Percentiles rank a stretch among this genome's conserved stretches.
These are phyloP conservation scores for Gossypium gossypioides DNA, from an alignment of 441 rosid species.

Conservation along the genomic window DNA sequence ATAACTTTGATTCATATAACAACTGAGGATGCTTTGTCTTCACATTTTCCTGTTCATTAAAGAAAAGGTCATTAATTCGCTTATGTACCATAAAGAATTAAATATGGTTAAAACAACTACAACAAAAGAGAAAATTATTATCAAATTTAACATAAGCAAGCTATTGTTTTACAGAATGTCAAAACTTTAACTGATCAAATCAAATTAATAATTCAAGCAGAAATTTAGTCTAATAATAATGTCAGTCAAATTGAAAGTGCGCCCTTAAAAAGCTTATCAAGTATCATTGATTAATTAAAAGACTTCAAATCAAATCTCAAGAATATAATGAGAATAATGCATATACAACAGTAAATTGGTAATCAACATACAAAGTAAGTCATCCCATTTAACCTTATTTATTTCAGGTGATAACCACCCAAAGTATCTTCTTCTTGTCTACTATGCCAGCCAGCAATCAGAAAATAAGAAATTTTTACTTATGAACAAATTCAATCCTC, in stretches of 20 bases:
- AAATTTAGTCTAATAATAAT: not conserved
- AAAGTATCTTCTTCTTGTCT: not conserved
- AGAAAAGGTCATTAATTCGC: not conserved
- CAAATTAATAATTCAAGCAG: not conserved
- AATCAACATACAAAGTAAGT: not conserved
- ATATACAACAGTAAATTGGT: not conserved
- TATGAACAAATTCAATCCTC: not conserved
- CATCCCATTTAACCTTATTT: not conserved
- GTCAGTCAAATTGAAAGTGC: not conserved
- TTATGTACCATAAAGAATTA: not conserved
- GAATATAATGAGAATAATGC: not conserved
- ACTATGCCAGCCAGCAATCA: not conserved
- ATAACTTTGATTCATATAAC: conserved; percentile 81
- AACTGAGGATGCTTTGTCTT: conserved; percentile 95
- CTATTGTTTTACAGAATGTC: not conserved
- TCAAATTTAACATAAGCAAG: not conserved
- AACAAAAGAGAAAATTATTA: not conserved
- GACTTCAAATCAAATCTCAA: not conserved
- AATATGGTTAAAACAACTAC: not conserved
- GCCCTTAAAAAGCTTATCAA: not conserved
- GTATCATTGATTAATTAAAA: not conserved
- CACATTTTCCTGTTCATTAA: conserved; percentile 60
- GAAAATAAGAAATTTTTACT: not conserved
- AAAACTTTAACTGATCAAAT: not conserved
- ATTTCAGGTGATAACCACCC: not conserved